Evolutionary conservation across 2,329 filamentous ascomycete species (phyloP).

Genomic region (Colletotrichum brevisporum): DNA sequence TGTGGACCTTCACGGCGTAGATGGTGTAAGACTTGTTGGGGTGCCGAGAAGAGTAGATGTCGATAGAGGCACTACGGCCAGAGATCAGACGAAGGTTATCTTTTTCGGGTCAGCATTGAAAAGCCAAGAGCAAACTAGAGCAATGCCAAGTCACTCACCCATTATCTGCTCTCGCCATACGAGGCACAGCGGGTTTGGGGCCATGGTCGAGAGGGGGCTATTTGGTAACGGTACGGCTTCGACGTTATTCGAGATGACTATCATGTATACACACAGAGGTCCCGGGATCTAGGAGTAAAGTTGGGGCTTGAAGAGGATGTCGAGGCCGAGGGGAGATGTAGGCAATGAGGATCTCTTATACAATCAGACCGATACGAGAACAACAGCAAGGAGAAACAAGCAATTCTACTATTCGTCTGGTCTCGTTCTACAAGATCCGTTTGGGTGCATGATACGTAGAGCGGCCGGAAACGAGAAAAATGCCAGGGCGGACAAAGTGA

Average conservation of each 20-base stretch:
- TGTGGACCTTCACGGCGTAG: conserved; percentile 82
- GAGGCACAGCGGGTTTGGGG: conserved; percentile 32
- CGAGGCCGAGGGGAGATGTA: background rate
- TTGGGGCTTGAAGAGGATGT: conserved; percentile 1
- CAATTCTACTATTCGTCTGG: background rate
- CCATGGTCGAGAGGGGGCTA: conserved; percentile 17
- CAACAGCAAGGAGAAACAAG: background rate
- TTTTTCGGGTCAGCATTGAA: background rate
- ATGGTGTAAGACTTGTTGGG: conserved; percentile 59
- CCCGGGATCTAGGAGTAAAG: background rate
- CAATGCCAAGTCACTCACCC: background rate
- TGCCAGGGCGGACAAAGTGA: background rate
- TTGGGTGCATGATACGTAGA: background rate
- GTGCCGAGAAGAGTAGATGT: conserved; percentile 33
- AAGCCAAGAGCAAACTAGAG: no score
- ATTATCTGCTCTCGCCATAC: conserved; percentile 38
- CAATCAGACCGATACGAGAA: background rate
- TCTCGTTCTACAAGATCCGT: background rate
- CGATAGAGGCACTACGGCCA: conserved; percentile 30
- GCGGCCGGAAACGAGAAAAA: background rate
- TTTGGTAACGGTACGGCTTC: conserved; percentile 3
- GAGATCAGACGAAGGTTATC: conserved; percentile 35
- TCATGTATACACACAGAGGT: conserved; percentile 20
- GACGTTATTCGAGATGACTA: conserved; percentile 8
- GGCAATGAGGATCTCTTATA: conserved; percentile 23